Conservation (phyloP, 106 monocot species). For the Gastrodia elata region DNA sequence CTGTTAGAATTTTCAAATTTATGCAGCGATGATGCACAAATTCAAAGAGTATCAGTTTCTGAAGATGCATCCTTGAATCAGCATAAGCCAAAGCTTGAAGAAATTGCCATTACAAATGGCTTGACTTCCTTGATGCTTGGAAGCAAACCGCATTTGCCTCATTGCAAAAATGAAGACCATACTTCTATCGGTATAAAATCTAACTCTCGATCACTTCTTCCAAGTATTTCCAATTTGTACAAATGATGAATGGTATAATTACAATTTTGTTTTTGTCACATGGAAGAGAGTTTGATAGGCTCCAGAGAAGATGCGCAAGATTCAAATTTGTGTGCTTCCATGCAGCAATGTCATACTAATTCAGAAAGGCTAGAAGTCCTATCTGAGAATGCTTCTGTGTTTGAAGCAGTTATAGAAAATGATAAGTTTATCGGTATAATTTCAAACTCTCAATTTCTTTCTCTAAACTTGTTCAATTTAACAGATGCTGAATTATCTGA, state of each 20-base stretch:
- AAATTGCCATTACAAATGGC: background rate
- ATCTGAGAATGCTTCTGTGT: conserved; percentile 15
- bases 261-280: background rate
- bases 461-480: background rate
- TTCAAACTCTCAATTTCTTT: background rate
- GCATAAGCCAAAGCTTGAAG: background rate
- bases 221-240: background rate
- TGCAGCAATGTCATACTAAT: background rate
- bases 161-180: background rate
- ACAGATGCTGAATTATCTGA: background rate
- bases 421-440: too few relatives aligned
- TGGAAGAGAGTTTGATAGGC: background rate
- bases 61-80: background rate
- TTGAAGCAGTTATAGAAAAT: conserved; percentile 12
- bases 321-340: background rate
- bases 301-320: background rate
- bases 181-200: background rate
- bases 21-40: background rate
- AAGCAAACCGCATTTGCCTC: background rate
- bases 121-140: conserved; percentile 1
- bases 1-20: background rate
- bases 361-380: background rate
- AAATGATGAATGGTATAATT: background rate
- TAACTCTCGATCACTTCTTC: background rate
- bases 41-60: background rate